Evolutionary conservation across 2,329 filamentous ascomycete species (phyloP).

Genomic region (Curvularia sp.): DNA sequence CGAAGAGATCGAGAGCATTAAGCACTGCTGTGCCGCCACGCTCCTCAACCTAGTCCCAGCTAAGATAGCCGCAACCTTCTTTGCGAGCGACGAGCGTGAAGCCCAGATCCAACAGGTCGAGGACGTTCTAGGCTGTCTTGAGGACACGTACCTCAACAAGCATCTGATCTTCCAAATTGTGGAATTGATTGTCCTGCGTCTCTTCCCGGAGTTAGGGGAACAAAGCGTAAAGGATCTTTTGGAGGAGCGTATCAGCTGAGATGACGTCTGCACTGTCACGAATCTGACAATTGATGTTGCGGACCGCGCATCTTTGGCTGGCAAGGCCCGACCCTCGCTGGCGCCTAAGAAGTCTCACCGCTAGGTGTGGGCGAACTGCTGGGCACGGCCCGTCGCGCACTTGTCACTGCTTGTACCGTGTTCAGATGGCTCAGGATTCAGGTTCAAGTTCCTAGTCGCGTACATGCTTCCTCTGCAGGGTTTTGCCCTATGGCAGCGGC

Average conservation of each 20-base stretch:
- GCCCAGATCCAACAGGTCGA: conserved; percentile 66
- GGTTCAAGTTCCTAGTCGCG: conserved; percentile 11
- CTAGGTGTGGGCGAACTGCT: conserved; percentile 23
- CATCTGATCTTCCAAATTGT: conserved; percentile 84
- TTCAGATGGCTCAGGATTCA: conserved; percentile 5
- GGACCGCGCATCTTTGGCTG: neutral
- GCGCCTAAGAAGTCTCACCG: conserved; percentile 29
- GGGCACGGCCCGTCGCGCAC: conserved; percentile 19
- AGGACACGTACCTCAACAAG: conserved; percentile 89
- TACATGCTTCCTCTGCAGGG: conserved; percentile 7
- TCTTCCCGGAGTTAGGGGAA: conserved; percentile 84
- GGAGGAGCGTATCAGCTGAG: conserved; percentile 68
- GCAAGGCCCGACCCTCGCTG: conserved; percentile 24
- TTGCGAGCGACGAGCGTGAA: conserved; percentile 51
- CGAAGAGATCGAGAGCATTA: conserved; percentile 67
- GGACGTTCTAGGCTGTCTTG: conserved; percentile 73
- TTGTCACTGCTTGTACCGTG: conserved; percentile 12
- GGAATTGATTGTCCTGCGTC: conserved; percentile 78
- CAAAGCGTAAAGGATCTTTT: conserved; percentile 74
- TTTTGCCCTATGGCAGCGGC: conserved; percentile 2
- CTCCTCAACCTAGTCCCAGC: conserved; percentile 58
- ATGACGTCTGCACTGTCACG: conserved; percentile 4
- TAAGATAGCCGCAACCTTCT: conserved; percentile 47
- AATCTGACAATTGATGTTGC: neutral
- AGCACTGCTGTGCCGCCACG: conserved; percentile 70